Evolutionary conservation across 75 land plant species (phyloP).

Genomic region (Selaginella moellendorffii): DNA sequence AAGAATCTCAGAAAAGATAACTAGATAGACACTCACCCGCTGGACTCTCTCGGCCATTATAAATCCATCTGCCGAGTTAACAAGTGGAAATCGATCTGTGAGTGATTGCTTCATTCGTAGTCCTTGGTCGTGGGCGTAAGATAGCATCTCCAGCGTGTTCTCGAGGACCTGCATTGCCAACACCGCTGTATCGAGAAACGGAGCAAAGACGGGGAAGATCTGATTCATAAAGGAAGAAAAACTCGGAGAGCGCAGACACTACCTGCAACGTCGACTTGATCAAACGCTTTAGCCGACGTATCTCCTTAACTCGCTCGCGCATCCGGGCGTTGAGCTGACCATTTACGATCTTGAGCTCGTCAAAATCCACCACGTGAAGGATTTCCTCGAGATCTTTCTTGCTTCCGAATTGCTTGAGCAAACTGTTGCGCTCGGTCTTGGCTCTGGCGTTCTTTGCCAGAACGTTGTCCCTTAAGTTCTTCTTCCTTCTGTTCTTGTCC

Average conservation of each 20-base stretch:
- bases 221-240: too few species aligned
- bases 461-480: constrained; percentile 10
- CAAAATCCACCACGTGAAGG: constrained; percentile 31
- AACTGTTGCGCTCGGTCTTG: constrained; percentile 12
- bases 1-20: too few species aligned
- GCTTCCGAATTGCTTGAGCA: constrained; percentile 8
- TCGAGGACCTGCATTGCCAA: constrained; percentile 1
- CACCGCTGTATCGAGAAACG: too few species aligned
- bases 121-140: background rate
- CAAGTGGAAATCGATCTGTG: background rate
- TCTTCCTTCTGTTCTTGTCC: constrained; percentile 13
- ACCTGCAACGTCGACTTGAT: constrained; percentile 16
- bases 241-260: too few species aligned
- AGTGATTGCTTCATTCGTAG: constrained; percentile 1
- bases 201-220: too few species aligned
- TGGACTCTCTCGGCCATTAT: background rate
- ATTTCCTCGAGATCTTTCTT: constrained; percentile 28
- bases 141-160: background rate
- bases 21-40: constrained; percentile 2
- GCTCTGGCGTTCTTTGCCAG: constrained; percentile 15
- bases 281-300: constrained; percentile 16
- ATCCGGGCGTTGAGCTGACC: constrained; percentile 14
- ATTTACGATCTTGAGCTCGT: constrained; percentile 21
- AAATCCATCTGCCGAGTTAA: background rate
- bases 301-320: constrained; percentile 13